A percentile compares a stretch with the other conserved stretches of the same genome.
These are phyloP conservation scores for Aspergillus spinulosporus DNA, from an alignment of 2,329 filamentous ascomycete species.

Conservation along the genomic window DNA sequence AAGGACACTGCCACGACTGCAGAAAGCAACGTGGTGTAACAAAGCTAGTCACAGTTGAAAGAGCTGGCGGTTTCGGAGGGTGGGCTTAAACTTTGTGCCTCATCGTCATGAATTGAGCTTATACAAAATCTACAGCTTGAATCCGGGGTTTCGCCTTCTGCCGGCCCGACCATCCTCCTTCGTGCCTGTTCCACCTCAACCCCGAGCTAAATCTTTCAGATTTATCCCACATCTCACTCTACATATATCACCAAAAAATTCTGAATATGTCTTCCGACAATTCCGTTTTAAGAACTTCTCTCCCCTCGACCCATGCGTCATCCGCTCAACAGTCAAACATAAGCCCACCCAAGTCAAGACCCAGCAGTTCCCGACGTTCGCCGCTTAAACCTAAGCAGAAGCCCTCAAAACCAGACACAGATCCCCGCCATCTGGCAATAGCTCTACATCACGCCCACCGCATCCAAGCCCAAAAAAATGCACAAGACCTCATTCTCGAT, in stretches of 20 bases:
- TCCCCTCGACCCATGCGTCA: conserved; percentile 42
- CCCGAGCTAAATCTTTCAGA: conserved; percentile 9
- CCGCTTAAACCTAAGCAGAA: conserved; percentile 22
- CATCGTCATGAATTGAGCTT: conserved; percentile 9
- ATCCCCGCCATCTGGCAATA: conserved; percentile 56
- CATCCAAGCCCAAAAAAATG: conserved; percentile 77
- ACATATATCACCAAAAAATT: not conserved
- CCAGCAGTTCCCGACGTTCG: conserved; percentile 37
- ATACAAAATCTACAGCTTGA: not conserved
- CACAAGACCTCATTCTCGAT: conserved; percentile 72
- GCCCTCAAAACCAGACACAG: conserved; percentile 40
- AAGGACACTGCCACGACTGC: conserved; percentile 20
- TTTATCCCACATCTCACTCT: not conserved
- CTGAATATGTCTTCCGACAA: conserved; percentile 38
- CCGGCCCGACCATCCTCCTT: conserved; percentile 12
- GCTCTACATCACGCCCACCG: conserved; percentile 80
- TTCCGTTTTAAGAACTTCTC: conserved; percentile 63
- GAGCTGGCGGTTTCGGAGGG: not conserved
- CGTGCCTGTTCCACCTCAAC: not conserved
- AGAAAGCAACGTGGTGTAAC: conserved; percentile 2
- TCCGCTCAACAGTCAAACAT: conserved; percentile 33
- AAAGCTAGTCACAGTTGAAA: not conserved
- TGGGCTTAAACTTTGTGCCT: conserved; percentile 2
- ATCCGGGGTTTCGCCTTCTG: conserved; percentile 21
- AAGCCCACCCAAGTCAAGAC: conserved; percentile 43